Evolutionary conservation across 2,329 filamentous ascomycete species (phyloP), one percentile per base, ranked within the genome.

Genomic region (Rhytidhysteron rufulum): DNA sequence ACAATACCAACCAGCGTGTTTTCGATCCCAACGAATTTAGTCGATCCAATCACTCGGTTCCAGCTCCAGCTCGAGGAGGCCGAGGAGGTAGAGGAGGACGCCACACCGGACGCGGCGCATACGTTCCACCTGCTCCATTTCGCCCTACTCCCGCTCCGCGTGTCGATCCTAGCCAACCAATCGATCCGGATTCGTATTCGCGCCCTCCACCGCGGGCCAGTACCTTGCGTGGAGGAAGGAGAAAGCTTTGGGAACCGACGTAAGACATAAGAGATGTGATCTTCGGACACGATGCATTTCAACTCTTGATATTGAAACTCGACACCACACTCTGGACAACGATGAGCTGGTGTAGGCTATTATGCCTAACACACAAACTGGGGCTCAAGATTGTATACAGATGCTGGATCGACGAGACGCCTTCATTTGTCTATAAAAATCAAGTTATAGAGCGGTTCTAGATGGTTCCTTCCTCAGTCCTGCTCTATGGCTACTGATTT

Each of bases 11-110:
- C 20, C 57, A 61, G 44, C 61, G 55, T n/a, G 60, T 73, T 30
- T 65, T 69, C 41, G 72, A 74, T 43, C 71, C 72, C 6, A 70
- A 74, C 45, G 66, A 70, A 16, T 75, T 75, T 47, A 66, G 58
- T n/a, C 66, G 71, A 35, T 50, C 58, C 13, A 57, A 46, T 15
- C 54, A 62, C 16, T 57, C 56, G 13, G 21, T 24, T 51, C 8
- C 52, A 19, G 18, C 19, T 13, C 35, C 9, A 16, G 39, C 36
- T 21, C 40, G 41, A 20, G 33, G 31, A 22, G 42, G 50, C n/a
- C 60, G 61, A n/a, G 60, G 63, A 27, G 55, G 56, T 31, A 31
- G 31, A 10, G 10, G 44, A 4, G 42, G 42, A 17, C 30, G 31
- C n/a, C 57, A 60, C 32, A 59, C 56, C 37, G 54, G 49, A 30